Conservation (phyloP, 306 rosid species). For the Vigna mungo region DNA sequence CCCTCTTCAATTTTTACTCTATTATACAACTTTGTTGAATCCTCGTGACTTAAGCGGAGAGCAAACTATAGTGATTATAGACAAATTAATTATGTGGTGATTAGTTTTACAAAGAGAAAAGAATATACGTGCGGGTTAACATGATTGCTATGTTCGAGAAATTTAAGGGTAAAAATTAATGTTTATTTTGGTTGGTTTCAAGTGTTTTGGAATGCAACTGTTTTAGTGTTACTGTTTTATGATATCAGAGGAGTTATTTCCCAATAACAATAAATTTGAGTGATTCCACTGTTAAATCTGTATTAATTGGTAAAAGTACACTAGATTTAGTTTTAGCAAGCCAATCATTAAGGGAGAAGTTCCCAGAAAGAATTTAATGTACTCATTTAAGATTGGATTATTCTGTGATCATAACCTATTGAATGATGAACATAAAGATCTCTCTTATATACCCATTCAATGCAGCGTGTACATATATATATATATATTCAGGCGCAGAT, state of each 20-base stretch:
- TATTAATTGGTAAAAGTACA: background rate
- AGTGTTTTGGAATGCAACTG: background rate
- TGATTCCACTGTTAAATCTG: background rate
- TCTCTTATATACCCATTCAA: conserved; percentile 28
- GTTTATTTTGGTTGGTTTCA: background rate
- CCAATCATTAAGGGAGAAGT: background rate
- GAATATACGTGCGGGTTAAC: background rate
- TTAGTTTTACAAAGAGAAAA: background rate
- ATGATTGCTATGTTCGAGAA: background rate
- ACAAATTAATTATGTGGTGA: background rate
- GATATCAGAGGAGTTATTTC: background rate
- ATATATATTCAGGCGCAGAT: background rate
- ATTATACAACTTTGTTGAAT: background rate
- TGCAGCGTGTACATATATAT: background rate
- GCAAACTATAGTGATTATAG: background rate
- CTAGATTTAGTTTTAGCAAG: background rate
- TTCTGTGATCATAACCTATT: background rate
- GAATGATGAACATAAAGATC: background rate
- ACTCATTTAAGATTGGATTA: background rate
- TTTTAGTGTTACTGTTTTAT: conserved; percentile 8
- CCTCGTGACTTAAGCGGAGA: background rate
- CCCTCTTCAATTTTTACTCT: conserved; percentile 19
- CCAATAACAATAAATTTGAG: background rate
- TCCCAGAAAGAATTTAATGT: background rate
- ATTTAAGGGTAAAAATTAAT: background rate